These are phyloP conservation scores for Adansonia madagascariensis DNA, from an alignment of 441 rosid genomes.

Conservation along the genomic window DNA sequence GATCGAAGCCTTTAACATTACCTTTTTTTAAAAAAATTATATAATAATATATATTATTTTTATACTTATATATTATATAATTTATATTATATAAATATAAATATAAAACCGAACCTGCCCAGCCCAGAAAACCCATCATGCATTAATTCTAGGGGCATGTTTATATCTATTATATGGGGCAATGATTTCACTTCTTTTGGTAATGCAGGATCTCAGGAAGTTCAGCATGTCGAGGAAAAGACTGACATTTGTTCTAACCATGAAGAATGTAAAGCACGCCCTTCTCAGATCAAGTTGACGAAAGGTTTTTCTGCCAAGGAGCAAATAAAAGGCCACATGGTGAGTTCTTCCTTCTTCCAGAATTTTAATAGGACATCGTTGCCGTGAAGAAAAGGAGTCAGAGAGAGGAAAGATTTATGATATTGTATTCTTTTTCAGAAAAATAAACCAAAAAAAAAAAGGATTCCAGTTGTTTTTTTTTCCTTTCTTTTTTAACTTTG, in stretches of 20 bases:
- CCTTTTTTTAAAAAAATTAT: too few relatives aligned
- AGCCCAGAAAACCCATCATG: too few relatives aligned
- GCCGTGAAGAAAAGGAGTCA: conserved; percentile 31
- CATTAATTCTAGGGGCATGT: too few relatives aligned
- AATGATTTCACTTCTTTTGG: conserved; percentile 7
- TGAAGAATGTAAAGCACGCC: conserved; percentile 63
- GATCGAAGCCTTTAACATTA: too few relatives aligned
- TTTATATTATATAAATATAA: too few relatives aligned
- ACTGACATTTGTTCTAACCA: conserved; percentile 67
- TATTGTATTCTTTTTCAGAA: too few relatives aligned
- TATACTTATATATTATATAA: too few relatives aligned
- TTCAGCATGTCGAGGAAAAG: conserved; percentile 46
- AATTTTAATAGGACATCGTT: conserved; percentile 9
- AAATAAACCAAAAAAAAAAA: background rate
- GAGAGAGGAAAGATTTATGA: conserved; percentile 19
- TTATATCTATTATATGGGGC: too few relatives aligned
- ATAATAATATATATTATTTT: too few relatives aligned
- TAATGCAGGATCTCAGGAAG: conserved; percentile 77
- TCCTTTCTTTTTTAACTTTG: too few relatives aligned
- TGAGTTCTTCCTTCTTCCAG: conserved; percentile 60
- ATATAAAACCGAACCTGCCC: too few relatives aligned
- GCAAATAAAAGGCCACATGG: conserved; percentile 92
- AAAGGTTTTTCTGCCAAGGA: conserved; percentile 94
- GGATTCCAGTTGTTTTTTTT: conserved; percentile 33
- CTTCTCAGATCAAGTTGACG: conserved; percentile 65